Percentiles rank a stretch among this genome's conserved stretches.
Evolutionary conservation across 805 yeast species (phyloP).

Genomic region (Pichia ethanolica): DNA sequence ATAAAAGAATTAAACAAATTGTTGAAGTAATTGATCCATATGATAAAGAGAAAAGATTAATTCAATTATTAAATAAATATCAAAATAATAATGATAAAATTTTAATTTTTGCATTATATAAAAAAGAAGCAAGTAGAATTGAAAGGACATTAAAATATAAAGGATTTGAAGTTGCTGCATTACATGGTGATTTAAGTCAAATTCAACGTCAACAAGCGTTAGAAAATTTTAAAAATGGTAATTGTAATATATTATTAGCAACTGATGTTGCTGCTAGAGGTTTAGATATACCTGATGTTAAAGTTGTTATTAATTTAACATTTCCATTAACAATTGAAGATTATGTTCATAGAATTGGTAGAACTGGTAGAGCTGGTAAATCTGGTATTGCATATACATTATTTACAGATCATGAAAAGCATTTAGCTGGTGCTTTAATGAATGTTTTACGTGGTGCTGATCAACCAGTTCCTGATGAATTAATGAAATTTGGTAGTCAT

Average conservation of each 20-base stretch:
- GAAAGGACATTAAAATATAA: slow-evolving; percentile 67
- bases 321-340: slow-evolving; percentile 96
- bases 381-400: slow-evolving; percentile 92
- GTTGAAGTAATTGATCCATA: slow-evolving; percentile 87
- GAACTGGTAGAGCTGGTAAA: slow-evolving; percentile 99
- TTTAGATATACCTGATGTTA: slow-evolving; percentile 94
- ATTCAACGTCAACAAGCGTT: slow-evolving; percentile 86
- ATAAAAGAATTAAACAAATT: slow-evolving; percentile 85
- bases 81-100: slow-evolving; percentile 73
- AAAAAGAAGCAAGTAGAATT: slow-evolving; percentile 91
- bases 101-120: slow-evolving; percentile 87
- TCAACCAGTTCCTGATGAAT: slow-evolving; percentile 92
- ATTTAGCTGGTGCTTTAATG: slow-evolving; percentile 87
- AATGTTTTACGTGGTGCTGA: slow-evolving; percentile 90
- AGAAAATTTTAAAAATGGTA: slow-evolving; percentile 76
- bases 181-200: slow-evolving; percentile 94
- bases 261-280: slow-evolving; percentile 99
- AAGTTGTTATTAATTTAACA: slow-evolving; percentile 93
- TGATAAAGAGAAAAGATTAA: slow-evolving; percentile 68
- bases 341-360: slow-evolving; percentile 98
- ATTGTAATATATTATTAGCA: slow-evolving; percentile 71
- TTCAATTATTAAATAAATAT: slow-evolving; percentile 67
- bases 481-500: slow-evolving; percentile 93
- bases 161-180: slow-evolving; percentile 81
- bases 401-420: slow-evolving; percentile 95